phyloP scores from a whole-genome alignment of 2,329 filamentous ascomycete genomes.

The Penicillium capsulatum region DNA sequence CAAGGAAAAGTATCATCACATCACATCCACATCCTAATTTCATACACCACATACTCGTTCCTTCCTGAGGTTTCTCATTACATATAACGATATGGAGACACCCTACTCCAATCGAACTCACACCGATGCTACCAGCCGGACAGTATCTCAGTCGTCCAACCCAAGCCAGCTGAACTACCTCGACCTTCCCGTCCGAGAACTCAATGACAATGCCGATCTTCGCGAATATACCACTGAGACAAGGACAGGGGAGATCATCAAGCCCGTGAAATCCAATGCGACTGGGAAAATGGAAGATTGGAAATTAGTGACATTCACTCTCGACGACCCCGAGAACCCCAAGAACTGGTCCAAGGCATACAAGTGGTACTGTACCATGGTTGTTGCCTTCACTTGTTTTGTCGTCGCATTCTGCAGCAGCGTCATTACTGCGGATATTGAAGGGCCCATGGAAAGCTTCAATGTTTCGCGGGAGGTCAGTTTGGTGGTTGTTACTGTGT shows the following conservation, averaged over 20 bases:
- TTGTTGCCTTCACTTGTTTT: slow-evolving; percentile 72
- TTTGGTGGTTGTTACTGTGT: slow-evolving; percentile 67
- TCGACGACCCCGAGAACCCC: slow-evolving; percentile 70
- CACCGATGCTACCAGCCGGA: slow-evolving; percentile 21
- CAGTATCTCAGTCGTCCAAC: slow-evolving; percentile 22
- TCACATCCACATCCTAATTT: too few species aligned
- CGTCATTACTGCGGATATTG: slow-evolving; percentile 73
- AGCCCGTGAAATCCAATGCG: slow-evolving; percentile 52
- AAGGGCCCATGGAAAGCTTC: slow-evolving; percentile 61
- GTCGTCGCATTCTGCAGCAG: slow-evolving; percentile 67
- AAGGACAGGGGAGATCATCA: slow-evolving; percentile 57
- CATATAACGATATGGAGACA: slow-evolving; percentile 15
- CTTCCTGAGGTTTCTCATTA: not conserved
- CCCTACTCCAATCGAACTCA: slow-evolving; percentile 10
- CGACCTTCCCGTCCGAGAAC: slow-evolving; percentile 62
- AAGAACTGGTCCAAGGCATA: slow-evolving; percentile 77
- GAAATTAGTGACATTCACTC: slow-evolving; percentile 66
- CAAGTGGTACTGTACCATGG: slow-evolving; percentile 85
- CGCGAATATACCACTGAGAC: slow-evolving; percentile 65
- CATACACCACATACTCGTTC: too few species aligned
- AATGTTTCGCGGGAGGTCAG: slow-evolving; percentile 67
- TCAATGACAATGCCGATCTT: slow-evolving; percentile 58
- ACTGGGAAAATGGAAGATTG: slow-evolving; percentile 51
- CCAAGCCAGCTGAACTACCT: slow-evolving; percentile 39
- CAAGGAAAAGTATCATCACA: too few species aligned